phyloP scores from a whole-genome alignment of 2,329 filamentous ascomycete species.

The Apiospora aurea region DNA sequence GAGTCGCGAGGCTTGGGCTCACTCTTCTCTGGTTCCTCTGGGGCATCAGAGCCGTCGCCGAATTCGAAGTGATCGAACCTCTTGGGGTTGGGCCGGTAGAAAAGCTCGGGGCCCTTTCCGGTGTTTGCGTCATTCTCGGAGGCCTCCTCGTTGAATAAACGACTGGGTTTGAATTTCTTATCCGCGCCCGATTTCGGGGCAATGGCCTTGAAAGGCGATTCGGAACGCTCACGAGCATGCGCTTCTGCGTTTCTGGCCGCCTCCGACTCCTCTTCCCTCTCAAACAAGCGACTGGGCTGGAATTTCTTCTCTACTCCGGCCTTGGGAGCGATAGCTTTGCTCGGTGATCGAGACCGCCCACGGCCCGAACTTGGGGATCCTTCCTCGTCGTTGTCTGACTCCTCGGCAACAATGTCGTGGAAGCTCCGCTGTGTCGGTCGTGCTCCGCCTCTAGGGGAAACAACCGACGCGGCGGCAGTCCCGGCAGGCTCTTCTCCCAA shows the following conservation, averaged over 20 bases:
- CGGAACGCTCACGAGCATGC: constrained; percentile 47
- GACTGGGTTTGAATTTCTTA: constrained; percentile 69
- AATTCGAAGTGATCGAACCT: constrained; percentile 91
- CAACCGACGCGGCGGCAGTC: constrained; percentile 47
- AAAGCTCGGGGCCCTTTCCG: constrained; percentile 47
- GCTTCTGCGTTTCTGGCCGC: constrained; percentile 37
- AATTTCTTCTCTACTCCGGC: constrained; percentile 48
- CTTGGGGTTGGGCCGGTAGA: constrained; percentile 70
- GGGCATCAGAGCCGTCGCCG: constrained; percentile 66
- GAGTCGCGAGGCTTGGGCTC: constrained; percentile 4
- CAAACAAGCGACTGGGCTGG: constrained; percentile 69
- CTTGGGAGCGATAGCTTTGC: constrained; percentile 40
- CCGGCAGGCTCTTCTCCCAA: constrained; percentile 58
- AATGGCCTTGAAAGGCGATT: constrained; percentile 53
- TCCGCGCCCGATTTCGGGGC: constrained; percentile 61
- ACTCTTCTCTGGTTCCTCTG: constrained; percentile 52
- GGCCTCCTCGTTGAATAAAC: constrained; percentile 67
- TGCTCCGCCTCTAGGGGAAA: constrained; percentile 67
- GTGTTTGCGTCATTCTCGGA: constrained; percentile 37
- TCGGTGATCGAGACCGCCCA: constrained; percentile 50
- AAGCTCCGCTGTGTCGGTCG: constrained; percentile 71
- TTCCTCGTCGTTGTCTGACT: constrained; percentile 43
- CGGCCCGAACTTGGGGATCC: constrained; percentile 46
- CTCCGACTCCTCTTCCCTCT: constrained; percentile 55
- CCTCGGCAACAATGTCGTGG: constrained; percentile 74